Evolutionary conservation across 257 asterid genomes (phyloP), one percentile per base, ranked within the genome.

Genomic region (Scutellaria minor): DNA sequence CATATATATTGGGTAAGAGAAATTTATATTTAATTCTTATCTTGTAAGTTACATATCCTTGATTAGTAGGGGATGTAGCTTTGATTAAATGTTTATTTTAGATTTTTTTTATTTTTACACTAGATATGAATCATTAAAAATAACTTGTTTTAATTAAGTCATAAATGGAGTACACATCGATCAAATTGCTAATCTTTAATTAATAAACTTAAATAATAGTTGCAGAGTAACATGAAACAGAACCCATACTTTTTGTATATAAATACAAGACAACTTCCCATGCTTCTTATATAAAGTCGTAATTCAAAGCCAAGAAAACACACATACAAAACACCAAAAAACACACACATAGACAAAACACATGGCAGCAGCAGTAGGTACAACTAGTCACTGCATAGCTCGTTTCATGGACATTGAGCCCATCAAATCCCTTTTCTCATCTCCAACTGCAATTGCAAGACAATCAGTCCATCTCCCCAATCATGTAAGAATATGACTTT

Each of bases 351-450:
- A 50, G 62, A 31, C 57, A 22, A 50, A 46, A 8, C 18, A 56
- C 68, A 83, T 82, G 86, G 87, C 90, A 5, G 74, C 68, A 11
- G 63, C 90, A 5, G 72, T 62, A 11, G 63, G 78, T 41, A 35
- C 53, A 42, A 52, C 72, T 39, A 78, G 55, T 8, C 77, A 83
- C 68, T 75, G 79, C 83, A 66, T 81, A 59, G 72, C 82, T 44
- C 79, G 81, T 48, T 80, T 83, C 77, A 70, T 73, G 80, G 87
- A 87, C 71, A 71, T 75, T 46, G 84, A 83, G 77, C 65, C 85
- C 70, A 70, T 50, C 71, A 88, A 81, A 77, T 68, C 44, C 62
- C 72, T 87, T 14, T 31, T 62, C 48, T 80, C 89, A 50, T 56
- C 76, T 47, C 83, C 91, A 44, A 74, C 70, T 54, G 70, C 83